Conservation (phyloP, 345 rosid genomes). For the Murraya paniculata region DNA sequence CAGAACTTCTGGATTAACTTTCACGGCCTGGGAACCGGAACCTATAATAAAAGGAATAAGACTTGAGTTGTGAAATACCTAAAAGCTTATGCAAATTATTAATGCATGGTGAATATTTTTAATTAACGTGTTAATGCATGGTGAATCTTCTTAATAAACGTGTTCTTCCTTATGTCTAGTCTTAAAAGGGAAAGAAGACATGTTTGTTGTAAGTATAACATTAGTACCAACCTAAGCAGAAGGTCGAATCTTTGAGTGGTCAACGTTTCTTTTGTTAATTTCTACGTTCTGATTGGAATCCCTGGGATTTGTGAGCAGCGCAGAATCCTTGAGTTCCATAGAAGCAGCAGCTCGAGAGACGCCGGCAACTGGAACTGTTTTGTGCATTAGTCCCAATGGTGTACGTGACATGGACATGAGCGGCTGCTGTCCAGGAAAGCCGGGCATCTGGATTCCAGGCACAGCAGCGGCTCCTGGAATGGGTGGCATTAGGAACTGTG, state of each 20-base stretch:
- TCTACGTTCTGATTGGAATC: conserved; percentile 11
- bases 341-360: conserved; percentile 14
- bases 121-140: background rate
- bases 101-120: background rate
- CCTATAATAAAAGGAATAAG: background rate
- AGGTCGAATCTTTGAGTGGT: background rate
- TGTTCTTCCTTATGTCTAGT: too few species aligned
- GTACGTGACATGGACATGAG: conserved; percentile 22
- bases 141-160: background rate
- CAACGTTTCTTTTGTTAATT: background rate
- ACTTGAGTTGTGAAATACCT: background rate
- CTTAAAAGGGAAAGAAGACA: background rate
- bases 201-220: background rate
- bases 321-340: conserved; percentile 17
- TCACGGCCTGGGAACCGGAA: background rate
- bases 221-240: conserved; percentile 13
- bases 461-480: conserved; percentile 17
- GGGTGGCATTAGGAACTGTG: conserved; percentile 27
- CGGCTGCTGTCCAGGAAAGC: conserved; percentile 25
- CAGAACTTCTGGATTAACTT: background rate
- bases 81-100: background rate
- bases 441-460: conserved; percentile 24
- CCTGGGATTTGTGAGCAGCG: conserved; percentile 14
- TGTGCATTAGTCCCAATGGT: conserved; percentile 23
- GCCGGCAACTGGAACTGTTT: conserved; percentile 7